Evolutionary conservation across 2,329 filamentous ascomycete species (phyloP).

Genomic region (Zasmidium cellare): DNA sequence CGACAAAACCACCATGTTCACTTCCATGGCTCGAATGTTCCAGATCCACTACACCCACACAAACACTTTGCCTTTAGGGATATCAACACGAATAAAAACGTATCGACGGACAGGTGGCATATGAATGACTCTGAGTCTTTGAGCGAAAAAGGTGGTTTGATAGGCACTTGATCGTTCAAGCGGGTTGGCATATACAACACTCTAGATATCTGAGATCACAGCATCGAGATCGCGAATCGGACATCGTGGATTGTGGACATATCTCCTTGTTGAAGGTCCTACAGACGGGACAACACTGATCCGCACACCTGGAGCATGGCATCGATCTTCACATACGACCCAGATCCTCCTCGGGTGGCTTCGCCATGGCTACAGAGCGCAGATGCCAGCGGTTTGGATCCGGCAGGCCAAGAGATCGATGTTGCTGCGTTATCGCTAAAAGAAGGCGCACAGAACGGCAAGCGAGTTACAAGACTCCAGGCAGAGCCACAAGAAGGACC

Average conservation of each 20-base stretch:
- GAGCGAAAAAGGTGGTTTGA: background rate
- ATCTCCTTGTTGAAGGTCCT: background rate
- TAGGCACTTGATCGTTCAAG: background rate
- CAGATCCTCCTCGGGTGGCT: constrained; percentile 80
- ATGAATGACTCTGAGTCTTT: constrained; percentile 6
- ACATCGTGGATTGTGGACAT: background rate
- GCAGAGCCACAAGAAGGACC: constrained; percentile 92
- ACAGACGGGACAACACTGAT: background rate
- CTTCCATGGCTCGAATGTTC: constrained; percentile 48
- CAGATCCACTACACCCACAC: constrained; percentile 53
- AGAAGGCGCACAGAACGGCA: constrained; percentile 10
- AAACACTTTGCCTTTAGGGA: constrained; percentile 49
- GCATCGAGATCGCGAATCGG: background rate
- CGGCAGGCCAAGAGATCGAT: background rate
- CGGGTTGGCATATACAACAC: background rate
- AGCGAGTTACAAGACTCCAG: constrained; percentile 68
- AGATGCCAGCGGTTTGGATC: background rate
- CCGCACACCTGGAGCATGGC: constrained; percentile 62
- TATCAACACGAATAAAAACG: constrained; percentile 14
- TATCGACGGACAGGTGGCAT: constrained; percentile 3
- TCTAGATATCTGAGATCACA: constrained; percentile 2
- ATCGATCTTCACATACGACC: constrained; percentile 93
- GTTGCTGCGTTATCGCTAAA: constrained; percentile 12
- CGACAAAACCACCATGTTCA: constrained; percentile 50
- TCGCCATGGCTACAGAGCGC: constrained; percentile 75